Conservation (phyloP, 2,329 filamentous ascomycete genomes). For the Exserohilum turcica region DNA sequence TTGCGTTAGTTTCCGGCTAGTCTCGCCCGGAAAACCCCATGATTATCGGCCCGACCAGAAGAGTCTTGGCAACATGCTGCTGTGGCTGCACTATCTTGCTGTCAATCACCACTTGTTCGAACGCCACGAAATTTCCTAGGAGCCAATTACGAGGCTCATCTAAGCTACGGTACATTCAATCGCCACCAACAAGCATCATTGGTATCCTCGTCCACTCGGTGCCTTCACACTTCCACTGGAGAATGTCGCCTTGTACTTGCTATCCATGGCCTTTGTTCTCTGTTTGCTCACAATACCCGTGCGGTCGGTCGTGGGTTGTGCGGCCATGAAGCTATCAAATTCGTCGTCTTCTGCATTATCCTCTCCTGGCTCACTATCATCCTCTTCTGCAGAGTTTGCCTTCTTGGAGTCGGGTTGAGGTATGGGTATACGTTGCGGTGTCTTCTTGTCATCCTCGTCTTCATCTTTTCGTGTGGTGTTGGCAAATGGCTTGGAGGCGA, state of each 20-base stretch:
- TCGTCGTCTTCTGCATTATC: slow-evolving; percentile 70
- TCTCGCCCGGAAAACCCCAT: not conserved
- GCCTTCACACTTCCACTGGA: slow-evolving; percentile 39
- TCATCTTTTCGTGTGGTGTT: slow-evolving; percentile 55
- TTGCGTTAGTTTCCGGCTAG: slow-evolving; percentile 9
- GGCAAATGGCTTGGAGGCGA: slow-evolving; percentile 86
- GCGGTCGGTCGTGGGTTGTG: slow-evolving; percentile 85
- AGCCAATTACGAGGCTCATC: too few relatives aligned
- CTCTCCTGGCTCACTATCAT: slow-evolving; percentile 72
- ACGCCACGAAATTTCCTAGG: too few relatives aligned
- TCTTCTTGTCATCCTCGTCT: slow-evolving; percentile 55
- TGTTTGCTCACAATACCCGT: slow-evolving; percentile 72
- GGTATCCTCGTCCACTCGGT: slow-evolving; percentile 19
- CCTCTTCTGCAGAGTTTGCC: slow-evolving; percentile 60
- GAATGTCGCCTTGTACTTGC: slow-evolving; percentile 40
- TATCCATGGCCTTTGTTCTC: slow-evolving; percentile 52
- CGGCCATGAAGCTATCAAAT: slow-evolving; percentile 92
- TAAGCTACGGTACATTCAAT: not conserved
- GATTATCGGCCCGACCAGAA: not conserved
- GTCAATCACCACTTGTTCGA: too few relatives aligned
- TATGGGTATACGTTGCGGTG: slow-evolving; percentile 66
- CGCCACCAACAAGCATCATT: not conserved
- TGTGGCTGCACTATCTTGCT: too few relatives aligned
- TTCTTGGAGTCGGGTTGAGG: slow-evolving; percentile 51
- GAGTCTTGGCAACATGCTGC: too few relatives aligned